These are phyloP conservation scores for Nemania sp. DNA, from an alignment of 2,329 filamentous ascomycete genomes.

Conservation along the genomic window DNA sequence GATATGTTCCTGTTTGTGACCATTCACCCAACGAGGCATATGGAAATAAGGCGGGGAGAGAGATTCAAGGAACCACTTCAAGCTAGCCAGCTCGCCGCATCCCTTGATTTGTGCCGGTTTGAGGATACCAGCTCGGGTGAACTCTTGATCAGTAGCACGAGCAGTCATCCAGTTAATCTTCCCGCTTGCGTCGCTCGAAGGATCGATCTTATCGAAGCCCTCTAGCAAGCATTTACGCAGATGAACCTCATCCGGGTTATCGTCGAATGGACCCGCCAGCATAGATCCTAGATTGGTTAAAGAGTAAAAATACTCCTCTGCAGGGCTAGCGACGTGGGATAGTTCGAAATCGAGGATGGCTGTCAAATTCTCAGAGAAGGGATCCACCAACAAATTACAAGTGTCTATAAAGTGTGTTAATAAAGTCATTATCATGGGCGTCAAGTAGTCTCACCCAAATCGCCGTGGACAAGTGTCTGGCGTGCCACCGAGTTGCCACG, in stretches of 20 bases:
- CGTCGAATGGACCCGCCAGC: neutral
- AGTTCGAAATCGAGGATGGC: constrained; percentile 8
- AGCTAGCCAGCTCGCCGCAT: neutral
- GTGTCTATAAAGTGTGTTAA: constrained; percentile 7
- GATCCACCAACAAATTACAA: constrained; percentile 10
- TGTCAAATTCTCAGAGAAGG: neutral
- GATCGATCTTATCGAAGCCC: neutral
- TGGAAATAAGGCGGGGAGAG: neutral
- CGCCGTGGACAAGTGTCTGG: constrained; percentile 5
- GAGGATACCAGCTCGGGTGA: neutral
- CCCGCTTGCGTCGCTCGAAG: neutral
- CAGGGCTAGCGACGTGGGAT: constrained; percentile 9
- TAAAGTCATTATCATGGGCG: neutral
- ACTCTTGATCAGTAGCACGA: neutral
- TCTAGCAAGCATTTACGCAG: constrained; percentile 1
- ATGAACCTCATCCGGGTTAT: constrained; percentile 4
- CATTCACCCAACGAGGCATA: neutral
- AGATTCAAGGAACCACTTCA: constrained; percentile 3
- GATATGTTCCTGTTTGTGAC: constrained; percentile 1
- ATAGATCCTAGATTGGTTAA: constrained; percentile 2
- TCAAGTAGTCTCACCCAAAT: constrained; percentile 8
- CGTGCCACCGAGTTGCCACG: constrained; percentile 1
- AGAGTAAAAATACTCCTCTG: constrained; percentile 12
- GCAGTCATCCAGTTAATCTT: neutral
- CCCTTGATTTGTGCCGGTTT: neutral